Evolutionary conservation across 2,329 filamentous ascomycete species (phyloP), one percentile per base, ranked within the genome.

Genomic region (Sporothrix protearum): DNA sequence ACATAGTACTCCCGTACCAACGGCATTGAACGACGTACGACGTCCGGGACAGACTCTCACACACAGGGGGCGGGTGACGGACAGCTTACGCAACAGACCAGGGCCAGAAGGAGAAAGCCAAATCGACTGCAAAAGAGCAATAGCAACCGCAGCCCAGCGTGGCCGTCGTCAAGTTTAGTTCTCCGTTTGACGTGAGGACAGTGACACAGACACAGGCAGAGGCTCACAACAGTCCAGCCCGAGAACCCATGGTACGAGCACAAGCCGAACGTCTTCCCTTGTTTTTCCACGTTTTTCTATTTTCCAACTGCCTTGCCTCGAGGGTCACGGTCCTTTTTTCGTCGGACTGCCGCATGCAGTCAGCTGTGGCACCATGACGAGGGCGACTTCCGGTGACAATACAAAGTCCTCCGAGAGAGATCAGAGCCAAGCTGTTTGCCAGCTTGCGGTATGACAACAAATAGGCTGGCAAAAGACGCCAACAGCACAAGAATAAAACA

Each of bases 21-120:
- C 64, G 45, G 64, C 64, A 67, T 67, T 67, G 64, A 49, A 25
- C 64, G 45, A 53, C 45, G 64, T 67, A 67, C 64, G 45, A 67
- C 45, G 64, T 67, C 64, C 64, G 64, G 45, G 45, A 33, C 28
- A 51, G 19, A 6, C 45, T 42, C 36, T 36, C 33, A 63, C 10
- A 25, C 9, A 61, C n/a, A n/a, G 5, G 57, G 16, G 10, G 30
- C 1, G n/a, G 57, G 33, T 63, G 57, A 63, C 36, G 57, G 42
- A 45, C 59, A 45, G 59, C 36, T 45, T 45, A 42, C 59, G 19
- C 33, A 63, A 28, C 10, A 64, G 45, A 64, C 12, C 12, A 42
- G 59, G 22, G 9, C 57, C 39, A 45, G 14, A 28, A 63, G 5
- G 36, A 63, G 3, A 63, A 53, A 28, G 49, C 7, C 22, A 53